Base-by-base conservation (phyloP, 495 filamentous ascomycete species). In the Hypoxylon rickii region DNA sequence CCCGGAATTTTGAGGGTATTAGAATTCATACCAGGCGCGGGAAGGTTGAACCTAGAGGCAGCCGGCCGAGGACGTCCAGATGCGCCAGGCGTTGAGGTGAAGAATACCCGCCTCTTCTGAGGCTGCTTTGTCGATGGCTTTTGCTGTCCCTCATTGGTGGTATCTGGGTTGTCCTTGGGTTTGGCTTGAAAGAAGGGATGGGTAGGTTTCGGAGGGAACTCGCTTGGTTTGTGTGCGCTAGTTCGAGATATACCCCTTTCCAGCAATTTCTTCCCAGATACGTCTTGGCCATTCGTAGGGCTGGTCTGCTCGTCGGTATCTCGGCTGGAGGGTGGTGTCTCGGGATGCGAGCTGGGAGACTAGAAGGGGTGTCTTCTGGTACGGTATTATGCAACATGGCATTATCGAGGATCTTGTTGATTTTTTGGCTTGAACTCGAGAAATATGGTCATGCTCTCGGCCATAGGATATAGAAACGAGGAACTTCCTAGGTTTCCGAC, bases 141-240 rank as follows among this genome's bases (percentile, higher is more conserved):
- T 29, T 63, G 52, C 16, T 61, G 20, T 21, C 66, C 63, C 10
- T 58, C 53, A 18, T 13, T 11, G 6, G 29, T 26, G 8, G 58
- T 18, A 2, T 44, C 33, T 1, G 50, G 7, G n/a, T n/a, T n/a
- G n/a, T n/a, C n/a, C 19, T 69, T 60, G 5, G 57, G 1, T 50
- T 81, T 82, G 4, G 76, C 78, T 3, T 78, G 44, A 64, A 96
- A 96, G 64, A 96, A 96, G 0, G 92, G 92, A 72, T 96, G 92
- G 0, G 88, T 87, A 2, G 81, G 53, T 63, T 89, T 95, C 17
- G 70, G 45, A 22, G 81, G 70, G 22, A 68, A 70, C 11, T 47
- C 52, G 19, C 12, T 41, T 16, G 21, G 10, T 17, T 44, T 45
- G 22, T 32, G 12, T 10, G 7, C 12, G 16, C 16, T 20, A 4